Conservation (phyloP, 1,139 yeast genomes). For the Yamadazyma mexicana region DNA sequence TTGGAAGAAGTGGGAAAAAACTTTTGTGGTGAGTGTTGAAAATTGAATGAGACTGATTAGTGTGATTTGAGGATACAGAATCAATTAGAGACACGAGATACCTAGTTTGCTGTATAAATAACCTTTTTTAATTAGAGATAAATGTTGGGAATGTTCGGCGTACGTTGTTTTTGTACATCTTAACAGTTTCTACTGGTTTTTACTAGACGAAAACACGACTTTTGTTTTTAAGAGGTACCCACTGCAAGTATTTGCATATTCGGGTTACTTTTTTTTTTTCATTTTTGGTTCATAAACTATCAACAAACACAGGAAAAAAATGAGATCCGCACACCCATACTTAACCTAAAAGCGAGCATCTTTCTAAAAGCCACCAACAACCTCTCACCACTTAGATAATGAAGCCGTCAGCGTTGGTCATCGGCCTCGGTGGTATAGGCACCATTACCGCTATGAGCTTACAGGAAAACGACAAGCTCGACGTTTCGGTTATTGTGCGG, state of each 20-base stretch:
- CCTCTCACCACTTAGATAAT: neutral
- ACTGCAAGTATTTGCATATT: too few relatives aligned
- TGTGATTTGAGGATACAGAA: conserved; percentile 1
- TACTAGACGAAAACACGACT: too few relatives aligned
- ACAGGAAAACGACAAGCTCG: conserved; percentile 40
- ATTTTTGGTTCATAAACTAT: conserved; percentile 1
- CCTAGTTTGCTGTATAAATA: neutral
- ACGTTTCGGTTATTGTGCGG: conserved; percentile 63
- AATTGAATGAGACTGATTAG: conserved; percentile 5
- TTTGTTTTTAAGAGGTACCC: too few relatives aligned
- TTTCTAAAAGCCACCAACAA: neutral
- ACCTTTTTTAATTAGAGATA: neutral
- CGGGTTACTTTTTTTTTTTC: too few relatives aligned
- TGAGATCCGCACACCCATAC: conserved; percentile 1
- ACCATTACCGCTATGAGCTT: conserved; percentile 65
- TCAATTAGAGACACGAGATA: neutral
- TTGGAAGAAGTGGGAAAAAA: conserved; percentile 2
- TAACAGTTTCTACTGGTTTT: too few relatives aligned
- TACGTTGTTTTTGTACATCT: too few relatives aligned
- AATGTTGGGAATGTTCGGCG: neutral
- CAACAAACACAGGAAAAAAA: neutral
- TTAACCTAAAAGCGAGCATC: neutral
- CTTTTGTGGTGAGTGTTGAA: conserved; percentile 6
- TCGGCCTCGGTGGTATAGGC: conserved; percentile 64
- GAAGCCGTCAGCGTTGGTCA: conserved; percentile 35